Conservation (phyloP, 2,329 filamentous ascomycete genomes). For the Cordyceps sp. region DNA sequence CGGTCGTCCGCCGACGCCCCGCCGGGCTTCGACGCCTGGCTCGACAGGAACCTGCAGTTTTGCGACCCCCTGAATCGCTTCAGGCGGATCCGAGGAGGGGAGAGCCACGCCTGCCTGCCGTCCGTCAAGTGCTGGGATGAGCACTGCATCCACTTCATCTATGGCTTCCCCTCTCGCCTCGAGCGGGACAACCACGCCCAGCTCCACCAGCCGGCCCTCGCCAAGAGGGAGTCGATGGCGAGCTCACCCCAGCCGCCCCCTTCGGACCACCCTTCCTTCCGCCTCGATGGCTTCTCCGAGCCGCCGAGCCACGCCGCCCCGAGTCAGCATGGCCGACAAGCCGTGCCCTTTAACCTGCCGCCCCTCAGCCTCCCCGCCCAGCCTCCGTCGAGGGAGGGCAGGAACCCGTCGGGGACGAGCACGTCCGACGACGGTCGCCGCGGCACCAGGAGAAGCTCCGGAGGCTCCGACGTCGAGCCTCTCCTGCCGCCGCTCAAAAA, state of each 20-base stretch:
- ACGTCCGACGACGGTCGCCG: conserved; percentile 22
- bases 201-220: conserved; percentile 20
- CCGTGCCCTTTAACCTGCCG: conserved; percentile 2
- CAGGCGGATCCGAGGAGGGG: conserved; percentile 2
- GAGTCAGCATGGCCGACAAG: not conserved
- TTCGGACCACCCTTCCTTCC: conserved; percentile 1
- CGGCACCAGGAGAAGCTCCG: conserved; percentile 18
- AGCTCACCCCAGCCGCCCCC: conserved; percentile 4
- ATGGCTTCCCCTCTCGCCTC: conserved; percentile 32
- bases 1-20: conserved; percentile 18
- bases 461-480: conserved; percentile 31
- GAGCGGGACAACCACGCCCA: conserved; percentile 34
- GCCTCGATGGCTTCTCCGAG: not conserved
- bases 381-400: conserved; percentile 2
- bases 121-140: conserved; percentile 39
- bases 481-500: conserved; percentile 37
- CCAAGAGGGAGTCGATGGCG: conserved; percentile 26
- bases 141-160: conserved; percentile 39
- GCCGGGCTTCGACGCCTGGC: conserved; percentile 31
- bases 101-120: conserved; percentile 4
- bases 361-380: conserved; percentile 4
- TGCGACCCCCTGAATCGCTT: conserved; percentile 27
- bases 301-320: not conserved
- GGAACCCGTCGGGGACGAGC: conserved; percentile 9
- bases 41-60: conserved; percentile 31